Percentiles rank a stretch among this genome's conserved stretches.
Conservation (phyloP, 2,329 filamentous ascomycete genomes). For the Cladobotryum mycophilum region DNA sequence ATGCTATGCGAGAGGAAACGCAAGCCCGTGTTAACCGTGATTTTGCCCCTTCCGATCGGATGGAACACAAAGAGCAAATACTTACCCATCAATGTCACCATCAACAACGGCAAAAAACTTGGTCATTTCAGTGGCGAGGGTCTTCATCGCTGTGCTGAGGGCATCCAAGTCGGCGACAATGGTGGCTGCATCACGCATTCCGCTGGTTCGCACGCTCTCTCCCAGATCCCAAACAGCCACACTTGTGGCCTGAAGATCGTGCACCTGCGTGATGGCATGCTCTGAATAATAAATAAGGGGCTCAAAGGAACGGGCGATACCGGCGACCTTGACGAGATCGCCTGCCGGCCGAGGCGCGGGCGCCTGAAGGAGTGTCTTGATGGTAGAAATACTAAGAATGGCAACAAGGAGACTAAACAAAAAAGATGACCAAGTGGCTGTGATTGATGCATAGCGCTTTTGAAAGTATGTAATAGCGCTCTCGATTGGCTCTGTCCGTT, state of each 20-base stretch:
- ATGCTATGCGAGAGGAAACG: constrained; percentile 48
- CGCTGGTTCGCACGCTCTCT: constrained; percentile 81
- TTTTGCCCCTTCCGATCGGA: constrained; percentile 5
- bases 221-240: constrained; percentile 92
- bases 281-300: constrained; percentile 93
- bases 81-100: constrained; percentile 77
- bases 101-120: constrained; percentile 92
- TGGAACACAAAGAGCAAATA: constrained; percentile 11
- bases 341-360: constrained; percentile 40
- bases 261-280: constrained; percentile 77
- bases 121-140: constrained; percentile 76
- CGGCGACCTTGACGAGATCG: constrained; percentile 85
- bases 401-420: constrained; percentile 55
- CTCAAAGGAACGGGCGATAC: constrained; percentile 85
- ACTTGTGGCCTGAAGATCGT: constrained; percentile 82
- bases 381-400: constrained; percentile 57
- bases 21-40: constrained; percentile 10
- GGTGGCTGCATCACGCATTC: constrained; percentile 82
- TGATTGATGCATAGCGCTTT: constrained; percentile 52
- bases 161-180: constrained; percentile 83
- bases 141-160: constrained; percentile 78
- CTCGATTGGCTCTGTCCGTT: constrained; percentile 79
- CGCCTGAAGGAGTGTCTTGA: constrained; percentile 64
- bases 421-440: constrained; percentile 63
- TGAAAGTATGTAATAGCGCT: constrained; percentile 60